Conservation (phyloP, 306 rosid genomes). For the Cucumis melo region DNA sequence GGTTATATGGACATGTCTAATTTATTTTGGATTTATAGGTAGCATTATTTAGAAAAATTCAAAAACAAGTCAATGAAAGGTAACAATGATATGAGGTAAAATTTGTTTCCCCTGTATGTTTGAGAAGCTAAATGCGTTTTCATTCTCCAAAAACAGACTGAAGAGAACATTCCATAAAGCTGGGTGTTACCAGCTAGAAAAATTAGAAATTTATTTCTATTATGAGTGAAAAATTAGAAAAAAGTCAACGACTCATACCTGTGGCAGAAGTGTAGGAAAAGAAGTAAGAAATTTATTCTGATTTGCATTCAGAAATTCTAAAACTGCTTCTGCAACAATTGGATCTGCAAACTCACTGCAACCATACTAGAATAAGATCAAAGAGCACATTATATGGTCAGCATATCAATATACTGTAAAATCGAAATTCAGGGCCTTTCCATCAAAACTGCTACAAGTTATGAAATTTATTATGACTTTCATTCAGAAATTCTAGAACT, state of each 20-base stretch:
- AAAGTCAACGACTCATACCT: conserved; percentile 38
- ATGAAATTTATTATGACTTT: conserved; percentile 57
- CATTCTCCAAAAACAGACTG: background rate
- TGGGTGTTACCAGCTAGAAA: background rate
- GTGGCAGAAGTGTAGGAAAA: conserved; percentile 79
- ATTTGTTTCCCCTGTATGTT: background rate
- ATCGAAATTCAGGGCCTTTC: background rate
- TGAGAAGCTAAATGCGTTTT: background rate
- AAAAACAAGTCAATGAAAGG: background rate
- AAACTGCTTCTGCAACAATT: conserved; percentile 65
- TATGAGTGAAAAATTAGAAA: background rate
- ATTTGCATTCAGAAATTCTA: conserved; percentile 64
- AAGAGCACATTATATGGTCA: background rate
- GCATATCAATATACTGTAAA: background rate
- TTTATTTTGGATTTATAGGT: background rate
- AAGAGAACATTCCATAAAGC: background rate
- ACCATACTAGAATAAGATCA: conserved; percentile 14
- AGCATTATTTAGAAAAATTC: background rate
- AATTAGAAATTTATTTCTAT: background rate
- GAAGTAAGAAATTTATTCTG: conserved; percentile 50
- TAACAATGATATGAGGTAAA: background rate
- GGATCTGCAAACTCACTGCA: conserved; percentile 96
- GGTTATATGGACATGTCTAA: background rate
- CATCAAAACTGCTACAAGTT: conserved; percentile 6
- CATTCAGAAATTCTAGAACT: conserved; percentile 60